Evolutionary conservation across 139 green algal species (phyloP), one percentile per base, ranked within the genome.

Genomic region (Asterochloris erici): DNA sequence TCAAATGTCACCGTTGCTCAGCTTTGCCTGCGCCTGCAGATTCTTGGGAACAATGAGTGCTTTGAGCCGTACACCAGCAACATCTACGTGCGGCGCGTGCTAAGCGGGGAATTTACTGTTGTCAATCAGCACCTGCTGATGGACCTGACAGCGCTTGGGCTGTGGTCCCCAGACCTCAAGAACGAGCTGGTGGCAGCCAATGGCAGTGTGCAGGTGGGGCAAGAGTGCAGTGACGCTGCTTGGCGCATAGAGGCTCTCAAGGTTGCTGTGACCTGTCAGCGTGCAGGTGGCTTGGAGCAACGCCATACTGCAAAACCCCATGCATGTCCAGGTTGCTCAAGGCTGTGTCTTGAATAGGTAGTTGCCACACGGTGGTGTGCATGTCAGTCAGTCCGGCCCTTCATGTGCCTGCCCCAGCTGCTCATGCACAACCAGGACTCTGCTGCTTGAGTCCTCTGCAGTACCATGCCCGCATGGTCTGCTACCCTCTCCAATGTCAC

Each of bases 1-100:
- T 54, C 38, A 54, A 2, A 54, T 54, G 38, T 71, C 19, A 71
- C 10, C 66, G 17, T 9, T 71, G 66, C 16, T 68, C 11, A 79
- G 17, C 17, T 68, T 79, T 79, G 38, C 29, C 14, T 47, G 23
- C 19, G 0, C 14, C 47, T 82, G 75, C 90, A 97, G 87, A 96
- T 97, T 73, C 84, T 97, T 61, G 94, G 94, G 79, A 99, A 99
- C 94, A 99, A 99, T 87, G 96, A 99, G 91, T 99, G 96, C 92
- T 98, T 99, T 81, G 96, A 99, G 91, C 96, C 96, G 61, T 98
- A 98, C 91, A 99, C 96, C 16, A 96, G 90, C 85, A 99, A 99
- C 94, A 99, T 99, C 88, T 99, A 99, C 88, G 94, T 97, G 66
- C 92, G 97, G 68, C 90, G 97, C 47, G 97, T 99, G 87, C 93